phyloP scores from a whole-genome alignment of 257 asterid genomes.

The Penstemon newberryi region DNA sequence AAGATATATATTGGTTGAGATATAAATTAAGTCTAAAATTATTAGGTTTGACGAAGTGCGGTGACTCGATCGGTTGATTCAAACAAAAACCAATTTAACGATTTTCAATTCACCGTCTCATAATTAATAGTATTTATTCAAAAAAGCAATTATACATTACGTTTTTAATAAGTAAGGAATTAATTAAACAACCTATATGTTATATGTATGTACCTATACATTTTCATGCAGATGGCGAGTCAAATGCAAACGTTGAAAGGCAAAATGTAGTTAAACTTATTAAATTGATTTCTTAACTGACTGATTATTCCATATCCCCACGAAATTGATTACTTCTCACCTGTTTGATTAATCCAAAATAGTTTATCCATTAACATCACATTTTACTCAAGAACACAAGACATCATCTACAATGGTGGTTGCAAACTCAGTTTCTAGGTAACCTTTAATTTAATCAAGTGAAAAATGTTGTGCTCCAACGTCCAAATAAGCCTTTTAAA shows the following conservation, averaged over 20 bases:
- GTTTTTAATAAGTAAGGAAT: neutral
- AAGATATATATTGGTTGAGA: too few species aligned
- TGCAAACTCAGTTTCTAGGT: constrained; percentile 64
- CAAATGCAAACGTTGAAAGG: constrained; percentile 49
- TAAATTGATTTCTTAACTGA: constrained; percentile 74
- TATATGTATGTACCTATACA: constrained; percentile 5
- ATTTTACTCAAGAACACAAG: constrained; percentile 55
- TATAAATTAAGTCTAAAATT: neutral
- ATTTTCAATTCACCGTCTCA: neutral
- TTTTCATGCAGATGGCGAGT: constrained; percentile 58
- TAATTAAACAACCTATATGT: constrained; percentile 15
- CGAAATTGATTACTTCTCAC: constrained; percentile 49
- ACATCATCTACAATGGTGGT: constrained; percentile 67
- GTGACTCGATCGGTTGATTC: neutral
- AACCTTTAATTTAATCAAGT: constrained; percentile 19
- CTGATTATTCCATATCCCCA: constrained; percentile 62
- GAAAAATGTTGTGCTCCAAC: neutral
- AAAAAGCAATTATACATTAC: neutral
- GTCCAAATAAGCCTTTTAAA: too few species aligned
- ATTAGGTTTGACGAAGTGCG: neutral
- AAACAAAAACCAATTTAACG: neutral
- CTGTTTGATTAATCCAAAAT: constrained; percentile 24
- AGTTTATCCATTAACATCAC: constrained; percentile 61
- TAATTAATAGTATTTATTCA: neutral
- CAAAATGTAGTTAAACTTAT: constrained; percentile 33